Evolutionary conservation across 148 eudicot genomes (phyloP).

Genomic region (Camellia lanceoleosa): DNA sequence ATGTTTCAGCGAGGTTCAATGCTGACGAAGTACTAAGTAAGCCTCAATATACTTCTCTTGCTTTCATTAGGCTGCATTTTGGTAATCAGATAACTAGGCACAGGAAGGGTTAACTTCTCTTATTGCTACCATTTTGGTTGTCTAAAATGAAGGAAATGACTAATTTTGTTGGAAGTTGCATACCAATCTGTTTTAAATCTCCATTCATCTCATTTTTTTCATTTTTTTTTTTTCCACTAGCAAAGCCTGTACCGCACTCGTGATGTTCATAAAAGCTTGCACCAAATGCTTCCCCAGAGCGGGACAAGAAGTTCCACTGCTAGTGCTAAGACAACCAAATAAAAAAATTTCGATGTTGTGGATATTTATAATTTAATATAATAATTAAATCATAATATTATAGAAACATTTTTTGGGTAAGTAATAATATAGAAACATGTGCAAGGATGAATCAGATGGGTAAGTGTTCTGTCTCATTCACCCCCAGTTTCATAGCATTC

Average conservation of each 20-base stretch:
- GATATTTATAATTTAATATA: too few species aligned
- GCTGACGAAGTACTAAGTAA: slow-evolving; percentile 53
- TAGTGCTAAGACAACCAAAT: not conserved
- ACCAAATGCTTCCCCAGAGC: too few species aligned
- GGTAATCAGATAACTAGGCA: not conserved
- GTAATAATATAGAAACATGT: not conserved
- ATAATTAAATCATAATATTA: too few species aligned
- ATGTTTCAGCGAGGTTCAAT: slow-evolving; percentile 41
- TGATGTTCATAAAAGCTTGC: too few species aligned
- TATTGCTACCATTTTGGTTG: not conserved
- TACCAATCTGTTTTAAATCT: not conserved
- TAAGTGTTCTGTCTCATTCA: too few species aligned
- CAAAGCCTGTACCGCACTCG: too few species aligned
- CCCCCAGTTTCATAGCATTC: not conserved
- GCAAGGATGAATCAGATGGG: too few species aligned
- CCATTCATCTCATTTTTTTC: not conserved
- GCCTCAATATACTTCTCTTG: slow-evolving; percentile 17
- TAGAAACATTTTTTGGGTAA: not conserved
- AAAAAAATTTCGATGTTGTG: not conserved
- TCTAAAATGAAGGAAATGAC: not conserved
- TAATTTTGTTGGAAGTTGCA: not conserved
- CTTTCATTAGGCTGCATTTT: slow-evolving; percentile 1
- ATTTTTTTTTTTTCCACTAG: too few species aligned
- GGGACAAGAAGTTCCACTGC: not conserved
- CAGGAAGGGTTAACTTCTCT: not conserved